A percentile compares a stretch with the other conserved stretches of the same genome.
These are phyloP conservation scores for Stenocarpella maydis DNA, from an alignment of 2,329 filamentous ascomycete species.

Conservation along the genomic window DNA sequence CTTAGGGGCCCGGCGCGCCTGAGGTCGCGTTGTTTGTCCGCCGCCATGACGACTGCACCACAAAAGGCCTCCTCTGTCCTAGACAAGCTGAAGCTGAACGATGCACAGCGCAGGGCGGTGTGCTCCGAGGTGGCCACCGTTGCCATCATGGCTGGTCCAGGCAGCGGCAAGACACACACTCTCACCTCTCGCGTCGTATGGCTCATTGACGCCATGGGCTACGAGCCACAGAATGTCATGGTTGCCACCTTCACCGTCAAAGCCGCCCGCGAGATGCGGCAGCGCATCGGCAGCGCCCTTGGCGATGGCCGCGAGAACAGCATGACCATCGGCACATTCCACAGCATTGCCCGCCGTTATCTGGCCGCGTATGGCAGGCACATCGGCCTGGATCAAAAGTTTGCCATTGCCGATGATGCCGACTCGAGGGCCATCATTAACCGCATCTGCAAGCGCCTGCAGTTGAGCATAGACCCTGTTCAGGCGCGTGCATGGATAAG, in stretches of 20 bases:
- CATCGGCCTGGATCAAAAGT: constrained; percentile 83
- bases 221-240: constrained; percentile 85
- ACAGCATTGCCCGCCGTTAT: constrained; percentile 89
- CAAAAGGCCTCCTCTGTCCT: constrained; percentile 48
- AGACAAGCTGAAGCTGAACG: constrained; percentile 63
- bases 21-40: neutral
- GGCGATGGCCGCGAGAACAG: constrained; percentile 78
- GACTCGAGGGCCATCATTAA: constrained; percentile 83
- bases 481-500: constrained; percentile 80
- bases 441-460: constrained; percentile 80
- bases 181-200: constrained; percentile 92
- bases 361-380: constrained; percentile 83
- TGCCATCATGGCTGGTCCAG: constrained; percentile 73
- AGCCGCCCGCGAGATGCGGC: constrained; percentile 91
- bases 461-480: constrained; percentile 73
- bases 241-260: constrained; percentile 98
- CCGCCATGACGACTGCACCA: constrained; percentile 33
- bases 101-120: constrained; percentile 64
- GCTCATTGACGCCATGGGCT: constrained; percentile 75
- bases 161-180: constrained; percentile 92
- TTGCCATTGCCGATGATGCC: constrained; percentile 87
- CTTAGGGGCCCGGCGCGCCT: neutral
- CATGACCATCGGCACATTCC: constrained; percentile 90
- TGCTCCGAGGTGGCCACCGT: constrained; percentile 62
- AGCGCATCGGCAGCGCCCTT: constrained; percentile 82